These are phyloP conservation scores for Echinosophora koreensis DNA, from an alignment of 306 rosid genomes.

Conservation along the genomic window DNA sequence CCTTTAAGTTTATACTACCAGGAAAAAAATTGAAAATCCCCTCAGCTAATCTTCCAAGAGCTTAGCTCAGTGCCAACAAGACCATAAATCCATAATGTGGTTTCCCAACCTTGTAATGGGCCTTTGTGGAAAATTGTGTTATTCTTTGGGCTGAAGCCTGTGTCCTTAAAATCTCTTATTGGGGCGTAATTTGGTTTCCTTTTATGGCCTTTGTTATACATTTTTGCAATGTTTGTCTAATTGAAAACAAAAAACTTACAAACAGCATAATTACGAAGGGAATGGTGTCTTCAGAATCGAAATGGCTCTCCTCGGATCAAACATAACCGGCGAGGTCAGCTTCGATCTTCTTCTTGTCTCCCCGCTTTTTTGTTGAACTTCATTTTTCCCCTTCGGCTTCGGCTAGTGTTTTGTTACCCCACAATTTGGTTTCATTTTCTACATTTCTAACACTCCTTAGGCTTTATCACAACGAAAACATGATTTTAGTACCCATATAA, in stretches of 20 bases:
- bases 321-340: constrained; percentile 71
- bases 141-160: neutral
- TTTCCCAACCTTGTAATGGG: neutral
- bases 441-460: too few relatives aligned
- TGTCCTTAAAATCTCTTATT: neutral
- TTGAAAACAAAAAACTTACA: neutral
- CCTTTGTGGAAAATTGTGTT: neutral
- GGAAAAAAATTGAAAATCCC: too few relatives aligned
- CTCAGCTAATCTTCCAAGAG: too few relatives aligned
- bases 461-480: too few relatives aligned
- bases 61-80: too few relatives aligned
- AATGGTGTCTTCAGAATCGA: constrained; percentile 29
- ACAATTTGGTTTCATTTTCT: neutral
- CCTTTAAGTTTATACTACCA: too few relatives aligned
- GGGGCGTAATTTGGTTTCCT: neutral
- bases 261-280: neutral
- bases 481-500: too few relatives aligned
- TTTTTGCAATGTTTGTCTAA: neutral
- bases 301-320: constrained; percentile 86
- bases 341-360: constrained; percentile 28
- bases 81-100: too few relatives aligned
- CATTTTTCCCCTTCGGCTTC: neutral
- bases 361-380: neutral
- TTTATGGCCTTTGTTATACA: neutral
- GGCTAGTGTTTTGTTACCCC: constrained; percentile 39